A percentile compares a stretch with the other conserved stretches of the same genome.
phyloP scores from a whole-genome alignment of 441 rosid species.

The Aleurites moluccanus region DNA sequence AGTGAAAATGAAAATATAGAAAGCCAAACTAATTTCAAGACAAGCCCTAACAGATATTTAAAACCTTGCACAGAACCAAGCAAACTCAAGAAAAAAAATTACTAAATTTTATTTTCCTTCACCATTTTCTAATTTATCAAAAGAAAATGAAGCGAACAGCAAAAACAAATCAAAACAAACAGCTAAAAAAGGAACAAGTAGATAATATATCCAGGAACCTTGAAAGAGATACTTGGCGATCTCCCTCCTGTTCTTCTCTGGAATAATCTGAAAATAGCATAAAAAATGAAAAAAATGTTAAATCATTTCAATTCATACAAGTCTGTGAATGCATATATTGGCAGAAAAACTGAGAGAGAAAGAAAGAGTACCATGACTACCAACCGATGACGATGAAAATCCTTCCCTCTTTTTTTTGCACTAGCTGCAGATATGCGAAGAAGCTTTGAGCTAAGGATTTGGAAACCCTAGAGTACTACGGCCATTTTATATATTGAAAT shows the following conservation, averaged over 20 bases:
- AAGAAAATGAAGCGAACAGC: background rate
- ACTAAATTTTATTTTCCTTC: background rate
- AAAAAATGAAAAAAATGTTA: background rate
- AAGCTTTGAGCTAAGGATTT: background rate
- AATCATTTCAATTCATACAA: background rate
- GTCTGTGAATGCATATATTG: background rate
- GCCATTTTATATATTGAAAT: background rate
- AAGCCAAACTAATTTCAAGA: background rate
- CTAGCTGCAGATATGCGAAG: background rate
- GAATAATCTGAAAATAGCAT: conserved; percentile 51
- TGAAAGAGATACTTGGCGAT: conserved; percentile 94
- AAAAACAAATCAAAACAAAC: background rate
- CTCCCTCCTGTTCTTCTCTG: conserved; percentile 91
- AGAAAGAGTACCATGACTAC: conserved; percentile 31
- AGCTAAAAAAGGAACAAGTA: background rate
- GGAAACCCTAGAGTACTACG: conserved; percentile 33
- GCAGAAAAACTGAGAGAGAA: background rate
- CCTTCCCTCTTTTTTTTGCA: background rate
- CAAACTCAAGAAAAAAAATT: background rate
- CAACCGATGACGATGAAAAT: background rate
- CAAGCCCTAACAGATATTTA: background rate
- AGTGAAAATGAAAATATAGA: no score
- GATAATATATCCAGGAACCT: conserved; percentile 35
- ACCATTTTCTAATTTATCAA: background rate
- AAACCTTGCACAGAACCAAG: background rate